A percentile compares a stretch with the other conserved stretches of the same genome.
Evolutionary conservation across 768 basidiomycete species (phyloP).

Genomic region (Lentinula boryana): DNA sequence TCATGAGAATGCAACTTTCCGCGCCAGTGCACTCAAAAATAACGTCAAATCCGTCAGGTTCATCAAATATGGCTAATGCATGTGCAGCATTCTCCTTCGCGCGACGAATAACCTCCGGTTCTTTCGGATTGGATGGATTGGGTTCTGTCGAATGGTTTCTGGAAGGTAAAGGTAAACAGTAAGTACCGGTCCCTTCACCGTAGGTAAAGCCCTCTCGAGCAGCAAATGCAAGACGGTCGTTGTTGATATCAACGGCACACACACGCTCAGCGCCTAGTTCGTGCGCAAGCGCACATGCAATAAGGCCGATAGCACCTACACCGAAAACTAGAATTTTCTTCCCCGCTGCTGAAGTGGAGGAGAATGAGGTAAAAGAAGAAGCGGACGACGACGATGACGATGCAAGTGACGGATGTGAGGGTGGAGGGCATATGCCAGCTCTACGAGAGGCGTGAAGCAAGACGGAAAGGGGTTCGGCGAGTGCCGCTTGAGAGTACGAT

Average conservation of each 20-base stretch:
- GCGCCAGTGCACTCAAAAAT: conserved; percentile 96
- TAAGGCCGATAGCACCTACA: conserved; percentile 88
- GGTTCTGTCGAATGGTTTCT: conserved; percentile 14
- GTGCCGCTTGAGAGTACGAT: conserved; percentile 75
- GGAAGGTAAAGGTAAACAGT: conserved; percentile 39
- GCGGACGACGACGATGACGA: conserved; percentile 6
- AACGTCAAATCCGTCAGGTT: conserved; percentile 80
- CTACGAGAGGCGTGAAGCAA: conserved; percentile 61
- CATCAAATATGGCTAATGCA: conserved; percentile 50
- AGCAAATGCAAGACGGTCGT: conserved; percentile 74
- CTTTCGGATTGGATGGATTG: conserved; percentile 37
- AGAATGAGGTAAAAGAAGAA: conserved; percentile 21
- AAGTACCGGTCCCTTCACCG: conserved; percentile 57
- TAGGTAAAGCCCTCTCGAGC: conserved; percentile 49
- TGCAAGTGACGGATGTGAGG: not conserved
- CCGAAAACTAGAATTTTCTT: conserved; percentile 85
- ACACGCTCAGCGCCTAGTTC: conserved; percentile 64
- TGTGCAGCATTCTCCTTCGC: conserved; percentile 52
- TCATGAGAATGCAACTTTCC: conserved; percentile 87
- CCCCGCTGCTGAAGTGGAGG: conserved; percentile 29
- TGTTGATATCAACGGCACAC: conserved; percentile 83
- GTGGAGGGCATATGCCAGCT: conserved; percentile 21
- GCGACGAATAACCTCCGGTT: conserved; percentile 50
- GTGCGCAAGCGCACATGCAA: conserved; percentile 78
- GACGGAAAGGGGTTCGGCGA: conserved; percentile 94